Evolutionary conservation across 164 flowering plant species (phyloP), one percentile per base, ranked within the genome.

Genomic region (Malania oleifera): DNA sequence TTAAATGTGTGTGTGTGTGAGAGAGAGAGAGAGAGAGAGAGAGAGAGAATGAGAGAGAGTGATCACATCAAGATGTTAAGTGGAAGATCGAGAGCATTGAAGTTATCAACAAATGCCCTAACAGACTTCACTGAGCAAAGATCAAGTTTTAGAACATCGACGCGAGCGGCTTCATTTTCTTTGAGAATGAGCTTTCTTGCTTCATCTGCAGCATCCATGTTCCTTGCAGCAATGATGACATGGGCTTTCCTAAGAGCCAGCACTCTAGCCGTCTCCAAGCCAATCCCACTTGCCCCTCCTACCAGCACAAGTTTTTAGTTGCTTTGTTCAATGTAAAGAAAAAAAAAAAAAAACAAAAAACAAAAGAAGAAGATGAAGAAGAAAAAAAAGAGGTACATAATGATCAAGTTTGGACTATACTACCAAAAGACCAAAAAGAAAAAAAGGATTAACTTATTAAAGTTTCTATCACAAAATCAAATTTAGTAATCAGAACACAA

Each of bases 231-330:
- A 5, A 93, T 86, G 20, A 93, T 62, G 0, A 93, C 95, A 69
- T 83, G 95, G 0, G 86, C 95, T 47, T 77, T 79, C 12, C 95
- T 71, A 13, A 82, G 79, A 1, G 96, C 92, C 67, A 93, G 65
- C 2, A 93, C 96, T 73, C 96, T 78, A 29, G 87, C 73, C 2
- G 99, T 93, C 77, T 93, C 99, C 59, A 84, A 63, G 6, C 99
- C 99, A 52, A 93, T 93, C 45, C 99, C 97, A 65, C 91, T 84
- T 18, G 91, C 95, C 40, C 99, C 99, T 56, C 99, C 99, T 93
- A 60, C 63, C 58, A 49, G 27, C 41, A 56, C 44, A 60, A 17
- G 5, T 12, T 14, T 15, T 2, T 14, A 40, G n/a, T 11, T 19
- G 18, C 19, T 1, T 25, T n/a, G n/a, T n/a, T n/a, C n/a, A n/a